Evolutionary conservation across 768 basidiomycete genomes (phyloP).

Genomic region (Chalciporus sphaerocephalus): DNA sequence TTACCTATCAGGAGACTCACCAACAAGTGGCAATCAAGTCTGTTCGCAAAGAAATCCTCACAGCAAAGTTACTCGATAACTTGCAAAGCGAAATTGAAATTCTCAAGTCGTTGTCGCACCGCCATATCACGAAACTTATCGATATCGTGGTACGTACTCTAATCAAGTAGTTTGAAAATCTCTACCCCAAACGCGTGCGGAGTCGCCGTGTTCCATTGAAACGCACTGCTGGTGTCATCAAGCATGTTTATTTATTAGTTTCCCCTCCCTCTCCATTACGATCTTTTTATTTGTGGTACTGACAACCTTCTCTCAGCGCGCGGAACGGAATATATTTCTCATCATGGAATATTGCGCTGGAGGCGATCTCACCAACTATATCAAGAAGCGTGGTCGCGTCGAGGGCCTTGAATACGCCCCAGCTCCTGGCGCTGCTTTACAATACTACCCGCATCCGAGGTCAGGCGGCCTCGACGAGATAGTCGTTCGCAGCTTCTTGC

Average conservation of each 20-base stretch:
- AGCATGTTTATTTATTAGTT: neutral
- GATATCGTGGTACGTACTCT: slow-evolving; percentile 75
- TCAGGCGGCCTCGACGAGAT: slow-evolving; percentile 88
- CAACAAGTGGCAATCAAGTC: slow-evolving; percentile 90
- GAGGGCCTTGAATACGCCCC: slow-evolving; percentile 84
- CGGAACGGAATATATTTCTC: slow-evolving; percentile 80
- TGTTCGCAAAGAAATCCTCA: slow-evolving; percentile 82
- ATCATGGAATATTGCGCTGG: slow-evolving; percentile 98
- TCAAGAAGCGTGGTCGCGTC: slow-evolving; percentile 94
- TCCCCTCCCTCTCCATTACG: neutral
- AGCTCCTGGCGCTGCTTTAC: slow-evolving; percentile 58
- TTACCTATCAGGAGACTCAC: slow-evolving; percentile 57
- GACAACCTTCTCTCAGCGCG: slow-evolving; percentile 42
- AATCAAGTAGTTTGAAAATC: neutral
- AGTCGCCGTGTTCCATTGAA: neutral
- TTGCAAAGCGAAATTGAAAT: slow-evolving; percentile 98
- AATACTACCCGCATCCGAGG: slow-evolving; percentile 88
- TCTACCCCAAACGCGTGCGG: neutral
- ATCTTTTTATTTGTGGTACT: slow-evolving; percentile 7
- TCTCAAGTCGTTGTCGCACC: slow-evolving; percentile 86
- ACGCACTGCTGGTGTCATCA: neutral
- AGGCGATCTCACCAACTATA: slow-evolving; percentile 93
- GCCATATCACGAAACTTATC: slow-evolving; percentile 88
- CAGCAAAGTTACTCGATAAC: slow-evolving; percentile 91
- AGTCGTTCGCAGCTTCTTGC: slow-evolving; percentile 86